Conservation (phyloP, 305 asterid genomes). For the Nicotiana rustica region DNA sequence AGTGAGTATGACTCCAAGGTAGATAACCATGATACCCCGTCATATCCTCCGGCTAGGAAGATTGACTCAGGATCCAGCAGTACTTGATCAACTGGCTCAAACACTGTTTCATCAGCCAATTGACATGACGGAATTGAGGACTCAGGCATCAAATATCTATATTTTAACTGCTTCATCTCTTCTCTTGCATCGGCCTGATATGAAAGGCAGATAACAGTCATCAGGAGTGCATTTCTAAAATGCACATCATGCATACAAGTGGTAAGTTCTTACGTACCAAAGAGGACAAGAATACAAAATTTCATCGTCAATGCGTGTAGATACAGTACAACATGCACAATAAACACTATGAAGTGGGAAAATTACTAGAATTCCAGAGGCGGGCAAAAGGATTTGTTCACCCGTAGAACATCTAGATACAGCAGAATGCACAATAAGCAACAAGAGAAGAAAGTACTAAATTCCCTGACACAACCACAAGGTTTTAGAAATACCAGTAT, state of each 20-base stretch:
- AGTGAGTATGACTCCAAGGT: slow-evolving; percentile 68
- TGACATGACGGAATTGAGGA: slow-evolving; percentile 45
- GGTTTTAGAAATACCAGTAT: not conserved
- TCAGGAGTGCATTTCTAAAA: not conserved
- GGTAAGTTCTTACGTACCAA: not conserved
- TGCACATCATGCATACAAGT: not conserved
- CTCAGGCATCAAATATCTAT: slow-evolving; percentile 53
- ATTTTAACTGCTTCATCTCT: slow-evolving; percentile 60
- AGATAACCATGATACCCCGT: slow-evolving; percentile 76
- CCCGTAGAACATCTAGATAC: not conserved
- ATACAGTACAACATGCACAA: not conserved
- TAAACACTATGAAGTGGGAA: not conserved
- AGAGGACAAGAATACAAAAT: not conserved
- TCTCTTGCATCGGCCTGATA: slow-evolving; percentile 69
- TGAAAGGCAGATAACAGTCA: slow-evolving; percentile 24
- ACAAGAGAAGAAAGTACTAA: not conserved
- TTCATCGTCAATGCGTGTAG: not conserved
- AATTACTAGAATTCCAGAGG: not conserved
- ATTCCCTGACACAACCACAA: not conserved
- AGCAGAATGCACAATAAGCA: not conserved
- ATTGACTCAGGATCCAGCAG: slow-evolving; percentile 50
- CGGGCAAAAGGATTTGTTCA: not conserved
- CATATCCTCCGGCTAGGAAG: slow-evolving; percentile 76
- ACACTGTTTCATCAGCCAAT: slow-evolving; percentile 36
- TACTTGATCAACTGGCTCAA: slow-evolving; percentile 49